These are phyloP conservation scores for Sporothrix brasiliensis DNA, from an alignment of 2,329 filamentous ascomycete species.

Conservation along the genomic window DNA sequence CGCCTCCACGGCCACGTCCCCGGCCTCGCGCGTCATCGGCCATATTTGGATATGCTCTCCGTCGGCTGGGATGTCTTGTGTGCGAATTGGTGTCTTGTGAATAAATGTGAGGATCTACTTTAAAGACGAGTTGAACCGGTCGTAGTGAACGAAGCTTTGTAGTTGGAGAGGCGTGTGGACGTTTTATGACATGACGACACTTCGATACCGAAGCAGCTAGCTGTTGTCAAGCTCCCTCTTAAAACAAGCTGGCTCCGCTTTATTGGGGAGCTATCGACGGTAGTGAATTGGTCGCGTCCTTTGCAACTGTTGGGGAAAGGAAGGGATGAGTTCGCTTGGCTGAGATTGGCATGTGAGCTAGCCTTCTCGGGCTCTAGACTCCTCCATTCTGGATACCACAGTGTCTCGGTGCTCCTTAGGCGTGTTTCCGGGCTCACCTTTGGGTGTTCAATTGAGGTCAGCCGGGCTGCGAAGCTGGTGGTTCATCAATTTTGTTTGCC, in stretches of 20 bases:
- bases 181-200: slow-evolving; percentile 9
- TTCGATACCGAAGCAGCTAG: neutral
- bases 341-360: neutral
- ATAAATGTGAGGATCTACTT: neutral
- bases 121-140: neutral
- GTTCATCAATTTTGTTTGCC: slow-evolving; percentile 1
- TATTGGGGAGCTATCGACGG: slow-evolving; percentile 13
- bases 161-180: neutral
- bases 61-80: neutral
- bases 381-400: neutral
- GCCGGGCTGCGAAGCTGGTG: neutral
- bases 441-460: neutral
- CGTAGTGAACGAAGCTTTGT: neutral
- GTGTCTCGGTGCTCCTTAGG: neutral
- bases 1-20: slow-evolving; percentile 29
- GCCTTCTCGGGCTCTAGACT: neutral
- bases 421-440: neutral
- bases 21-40: slow-evolving; percentile 25
- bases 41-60: slow-evolving; percentile 8
- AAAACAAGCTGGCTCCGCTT: neutral
- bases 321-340: neutral
- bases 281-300: neutral
- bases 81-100: neutral
- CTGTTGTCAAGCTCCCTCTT: neutral
- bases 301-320: neutral